Evolutionary conservation across 192 early-diverging fungal genomes (phyloP), one percentile per base, ranked within the genome.

Genomic region (Chytriomyces confervae): DNA sequence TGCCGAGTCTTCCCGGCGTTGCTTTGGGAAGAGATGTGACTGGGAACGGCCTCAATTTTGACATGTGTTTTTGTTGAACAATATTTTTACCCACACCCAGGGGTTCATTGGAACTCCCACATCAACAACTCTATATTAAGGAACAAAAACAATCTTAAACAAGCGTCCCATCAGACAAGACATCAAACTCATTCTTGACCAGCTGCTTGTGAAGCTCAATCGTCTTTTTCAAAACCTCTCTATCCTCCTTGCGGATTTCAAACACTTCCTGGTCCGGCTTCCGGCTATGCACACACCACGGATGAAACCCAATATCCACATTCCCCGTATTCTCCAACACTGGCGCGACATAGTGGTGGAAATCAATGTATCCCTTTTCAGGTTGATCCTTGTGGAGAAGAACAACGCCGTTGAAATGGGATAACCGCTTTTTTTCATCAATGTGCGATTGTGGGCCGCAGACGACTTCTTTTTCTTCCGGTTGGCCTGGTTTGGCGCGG

Each of bases 321-420:
- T 78, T 80, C 62, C 80, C 75, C 11, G 61, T 49, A 75, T 69
- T 60, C 20, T 66, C 65, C 20, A 48, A 20, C 11, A 75, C 53
- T 3, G 67, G 63, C 7, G 70, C 72, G 29, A 50, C 70, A 50
- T 29, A 72, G 57, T 79, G 72, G 47, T 79, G 62, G 46, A 75
- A 79, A 44, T 79, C 66, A 45, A 79, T 23, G 63, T 75, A 75
- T 8, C 63, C 63, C 50, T 75, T 73, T 18, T 44, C 18, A 1
- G n/a, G 36, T 36, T 49, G 44, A 64, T 81, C 66, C 67, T 85
- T 85, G 80, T 83, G 79, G 0, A 5, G 46, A 3, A 82, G 16
- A 3, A 84, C 62, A 29, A 83, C 75, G 20, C 85, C 85, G 62
- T 86, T 83, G 48, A 71, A 82, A 62, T 78, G 79, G 7, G 76